phyloP scores from a whole-genome alignment of 2,329 filamentous ascomycete species.

The Clonostachys sp. region DNA sequence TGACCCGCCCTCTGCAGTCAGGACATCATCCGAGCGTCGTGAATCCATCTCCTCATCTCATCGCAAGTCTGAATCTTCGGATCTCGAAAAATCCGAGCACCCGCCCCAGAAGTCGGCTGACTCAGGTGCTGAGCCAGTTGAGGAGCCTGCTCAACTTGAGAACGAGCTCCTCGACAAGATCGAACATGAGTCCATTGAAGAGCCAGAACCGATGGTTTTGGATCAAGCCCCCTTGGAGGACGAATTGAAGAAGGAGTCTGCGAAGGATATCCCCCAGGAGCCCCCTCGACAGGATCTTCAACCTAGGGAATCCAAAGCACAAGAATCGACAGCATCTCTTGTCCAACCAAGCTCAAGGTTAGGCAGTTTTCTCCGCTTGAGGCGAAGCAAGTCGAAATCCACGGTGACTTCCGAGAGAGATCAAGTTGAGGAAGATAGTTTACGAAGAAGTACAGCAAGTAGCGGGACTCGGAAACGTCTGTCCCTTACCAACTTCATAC shows the following conservation, averaged over 20 bases:
- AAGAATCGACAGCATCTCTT: conserved; percentile 9
- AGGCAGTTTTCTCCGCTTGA: conserved; percentile 36
- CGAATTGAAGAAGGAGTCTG: no score
- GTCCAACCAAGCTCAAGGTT: conserved; percentile 14
- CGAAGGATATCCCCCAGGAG: neutral
- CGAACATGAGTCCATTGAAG: no score
- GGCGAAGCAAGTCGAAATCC: conserved; percentile 44
- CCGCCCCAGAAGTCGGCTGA: no score
- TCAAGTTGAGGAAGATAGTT: conserved; percentile 40
- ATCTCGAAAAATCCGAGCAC: no score
- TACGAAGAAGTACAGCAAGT: conserved; percentile 50
- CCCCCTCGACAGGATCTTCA: conserved; percentile 9
- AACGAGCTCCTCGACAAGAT: no score
- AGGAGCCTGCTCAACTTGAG: no score
- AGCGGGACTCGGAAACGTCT: conserved; percentile 37
- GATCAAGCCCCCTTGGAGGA: no score
- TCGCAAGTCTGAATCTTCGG: no score
- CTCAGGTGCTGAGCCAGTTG: no score
- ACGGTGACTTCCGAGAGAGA: conserved; percentile 35
- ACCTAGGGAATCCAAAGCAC: conserved; percentile 1
- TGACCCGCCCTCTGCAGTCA: conserved; percentile 46
- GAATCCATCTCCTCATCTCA: conserved; percentile 3
- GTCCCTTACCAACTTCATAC: conserved; percentile 73
- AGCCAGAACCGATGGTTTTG: no score
- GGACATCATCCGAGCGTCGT: conserved; percentile 51